These are phyloP conservation scores for Pleurotus ostreatus DNA, from an alignment of 768 basidiomycete species.

Conservation along the genomic window DNA sequence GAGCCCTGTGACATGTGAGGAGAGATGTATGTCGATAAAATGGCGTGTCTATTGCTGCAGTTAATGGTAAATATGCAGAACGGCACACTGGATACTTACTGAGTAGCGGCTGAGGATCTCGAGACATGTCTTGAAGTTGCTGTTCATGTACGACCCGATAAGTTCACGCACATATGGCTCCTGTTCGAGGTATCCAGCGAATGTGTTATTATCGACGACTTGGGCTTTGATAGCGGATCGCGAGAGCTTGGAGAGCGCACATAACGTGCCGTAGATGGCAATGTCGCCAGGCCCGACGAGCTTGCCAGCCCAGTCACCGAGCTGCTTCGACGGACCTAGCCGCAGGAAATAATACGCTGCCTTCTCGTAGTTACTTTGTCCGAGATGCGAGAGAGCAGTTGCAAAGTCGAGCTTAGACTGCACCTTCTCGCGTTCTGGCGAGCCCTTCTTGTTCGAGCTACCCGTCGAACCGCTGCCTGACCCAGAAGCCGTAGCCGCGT, in stretches of 20 bases:
- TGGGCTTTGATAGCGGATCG: constrained; percentile 67
- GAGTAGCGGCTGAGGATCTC: constrained; percentile 71
- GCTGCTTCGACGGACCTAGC: constrained; percentile 56
- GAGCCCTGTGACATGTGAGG: constrained; percentile 61
- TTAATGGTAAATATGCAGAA: background rate
- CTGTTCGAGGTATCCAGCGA: constrained; percentile 77
- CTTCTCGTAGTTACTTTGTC: constrained; percentile 70
- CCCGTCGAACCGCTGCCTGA: background rate
- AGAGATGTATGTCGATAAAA: constrained; percentile 73
- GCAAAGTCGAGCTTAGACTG: constrained; percentile 82
- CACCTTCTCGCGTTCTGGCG: constrained; percentile 61
- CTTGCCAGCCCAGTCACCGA: constrained; percentile 83
- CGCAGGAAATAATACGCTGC: constrained; percentile 74
- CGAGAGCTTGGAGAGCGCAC: constrained; percentile 74
- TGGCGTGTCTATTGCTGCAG: constrained; percentile 61
- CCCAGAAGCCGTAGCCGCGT: constrained; percentile 40
- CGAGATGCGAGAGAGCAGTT: constrained; percentile 71
- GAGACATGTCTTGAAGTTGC: constrained; percentile 80
- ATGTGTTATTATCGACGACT: constrained; percentile 64
- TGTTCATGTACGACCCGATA: constrained; percentile 80
- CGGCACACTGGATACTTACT: constrained; percentile 32
- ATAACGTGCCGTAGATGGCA: constrained; percentile 81
- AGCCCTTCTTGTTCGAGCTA: constrained; percentile 40
- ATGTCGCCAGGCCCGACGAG: constrained; percentile 80
- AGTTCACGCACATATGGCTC: constrained; percentile 87